phyloP scores from a whole-genome alignment of 306 rosid species.

The Trifolium pratense region DNA sequence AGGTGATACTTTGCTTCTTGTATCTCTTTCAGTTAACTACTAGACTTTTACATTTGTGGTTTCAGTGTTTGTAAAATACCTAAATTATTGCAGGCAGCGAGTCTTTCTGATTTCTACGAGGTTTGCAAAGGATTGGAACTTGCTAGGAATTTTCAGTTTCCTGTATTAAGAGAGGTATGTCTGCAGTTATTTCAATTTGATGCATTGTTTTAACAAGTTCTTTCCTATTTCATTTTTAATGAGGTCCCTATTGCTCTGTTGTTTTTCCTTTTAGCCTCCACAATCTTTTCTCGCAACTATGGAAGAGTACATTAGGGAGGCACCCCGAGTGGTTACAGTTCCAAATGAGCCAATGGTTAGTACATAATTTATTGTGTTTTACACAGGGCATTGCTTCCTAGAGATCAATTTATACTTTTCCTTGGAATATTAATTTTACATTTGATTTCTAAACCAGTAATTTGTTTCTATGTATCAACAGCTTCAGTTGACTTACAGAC shows the following conservation, averaged over 20 bases:
- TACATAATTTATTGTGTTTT: constrained; percentile 32
- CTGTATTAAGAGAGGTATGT: constrained; percentile 85
- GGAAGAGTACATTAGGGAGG: constrained; percentile 97
- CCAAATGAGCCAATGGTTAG: constrained; percentile 91
- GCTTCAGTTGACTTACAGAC: constrained; percentile 93
- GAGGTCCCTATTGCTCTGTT: constrained; percentile 29
- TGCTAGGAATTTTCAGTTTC: constrained; percentile 98
- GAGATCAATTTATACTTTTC: constrained; percentile 14
- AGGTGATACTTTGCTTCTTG: constrained; percentile 57
- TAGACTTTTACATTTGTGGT: constrained; percentile 31
- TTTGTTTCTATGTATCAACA: constrained; percentile 55
- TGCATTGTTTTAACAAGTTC: constrained; percentile 16
- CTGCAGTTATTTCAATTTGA: constrained; percentile 12
- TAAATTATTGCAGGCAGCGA: constrained; percentile 67
- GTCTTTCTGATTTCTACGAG: constrained; percentile 91
- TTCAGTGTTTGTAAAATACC: constrained; percentile 34
- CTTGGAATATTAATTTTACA: constrained; percentile 30
- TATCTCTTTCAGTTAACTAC: neutral
- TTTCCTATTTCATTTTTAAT: constrained; percentile 29
- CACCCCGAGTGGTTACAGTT: constrained; percentile 83
- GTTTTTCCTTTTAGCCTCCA: constrained; percentile 72
- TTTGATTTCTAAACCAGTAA: constrained; percentile 9
- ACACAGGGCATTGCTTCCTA: neutral
- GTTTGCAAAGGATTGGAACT: constrained; percentile 94
- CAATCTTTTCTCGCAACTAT: constrained; percentile 93